Percentiles rank a stretch among this genome's conserved stretches.
phyloP scores from a whole-genome alignment of 305 asterid genomes.

The Fraxinus dipetala region DNA sequence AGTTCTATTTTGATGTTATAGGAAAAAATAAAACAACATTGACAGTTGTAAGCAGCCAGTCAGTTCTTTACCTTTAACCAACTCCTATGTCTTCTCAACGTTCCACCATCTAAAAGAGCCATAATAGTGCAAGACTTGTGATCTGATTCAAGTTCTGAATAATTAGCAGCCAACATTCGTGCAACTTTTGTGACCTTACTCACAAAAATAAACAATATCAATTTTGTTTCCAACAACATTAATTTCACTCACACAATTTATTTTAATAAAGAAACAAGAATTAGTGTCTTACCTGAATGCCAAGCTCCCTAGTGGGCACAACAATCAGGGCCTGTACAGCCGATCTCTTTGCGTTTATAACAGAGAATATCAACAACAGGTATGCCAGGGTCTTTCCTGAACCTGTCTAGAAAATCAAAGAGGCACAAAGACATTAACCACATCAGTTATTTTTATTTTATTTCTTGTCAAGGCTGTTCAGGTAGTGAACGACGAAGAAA shows the following conservation, averaged over 20 bases:
- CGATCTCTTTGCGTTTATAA: constrained; percentile 59
- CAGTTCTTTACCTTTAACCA: constrained; percentile 73
- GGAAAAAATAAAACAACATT: not conserved
- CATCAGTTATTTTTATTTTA: constrained; percentile 16
- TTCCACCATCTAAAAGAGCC: constrained; percentile 99
- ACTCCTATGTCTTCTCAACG: constrained; percentile 79
- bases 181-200: constrained; percentile 86
- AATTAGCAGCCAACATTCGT: constrained; percentile 66
- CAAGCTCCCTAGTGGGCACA: constrained; percentile 95
- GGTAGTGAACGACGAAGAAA: not conserved
- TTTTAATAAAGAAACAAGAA: constrained; percentile 19
- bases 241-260: constrained; percentile 10
- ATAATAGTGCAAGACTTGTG: constrained; percentile 66
- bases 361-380: constrained; percentile 67
- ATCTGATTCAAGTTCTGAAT: constrained; percentile 44
- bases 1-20: constrained; percentile 2
- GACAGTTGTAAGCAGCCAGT: constrained; percentile 10
- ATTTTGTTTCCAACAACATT: constrained; percentile 17
- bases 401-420: constrained; percentile 75
- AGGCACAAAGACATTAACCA: constrained; percentile 9
- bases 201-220: constrained; percentile 18
- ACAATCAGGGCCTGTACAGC: constrained; percentile 84
- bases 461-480: constrained; percentile 6
- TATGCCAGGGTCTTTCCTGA: constrained; percentile 95
- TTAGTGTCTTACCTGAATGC: constrained; percentile 67